Evolutionary conservation across 176 grass and related monocot species (phyloP).

Genomic region (Secale cereale): DNA sequence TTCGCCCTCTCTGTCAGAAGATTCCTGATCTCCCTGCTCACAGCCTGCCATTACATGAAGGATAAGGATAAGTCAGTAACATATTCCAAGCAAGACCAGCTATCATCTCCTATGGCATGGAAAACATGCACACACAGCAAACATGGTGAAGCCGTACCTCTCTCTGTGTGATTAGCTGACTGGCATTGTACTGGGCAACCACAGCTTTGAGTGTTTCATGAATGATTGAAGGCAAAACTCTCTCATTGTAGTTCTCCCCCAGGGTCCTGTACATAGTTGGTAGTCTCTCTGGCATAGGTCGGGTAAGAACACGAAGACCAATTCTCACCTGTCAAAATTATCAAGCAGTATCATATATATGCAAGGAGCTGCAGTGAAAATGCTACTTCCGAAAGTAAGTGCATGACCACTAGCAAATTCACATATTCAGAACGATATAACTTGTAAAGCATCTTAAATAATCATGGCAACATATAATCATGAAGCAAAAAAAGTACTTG

Average conservation of each 20-base stretch:
- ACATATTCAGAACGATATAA: neutral
- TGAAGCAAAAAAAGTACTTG: neutral
- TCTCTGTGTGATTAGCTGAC: slow-evolving; percentile 95
- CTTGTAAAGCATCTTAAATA: neutral
- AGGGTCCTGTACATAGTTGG: slow-evolving; percentile 77
- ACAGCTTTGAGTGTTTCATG: slow-evolving; percentile 96
- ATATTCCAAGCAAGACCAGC: neutral
- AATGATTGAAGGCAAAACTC: slow-evolving; percentile 94
- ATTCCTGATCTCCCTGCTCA: slow-evolving; percentile 98
- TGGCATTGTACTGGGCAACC: slow-evolving; percentile 97
- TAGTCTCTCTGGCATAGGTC: slow-evolving; percentile 66
- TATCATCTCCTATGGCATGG: neutral
- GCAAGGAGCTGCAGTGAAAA: neutral
- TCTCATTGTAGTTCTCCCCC: slow-evolving; percentile 84
- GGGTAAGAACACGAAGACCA: slow-evolving; percentile 79
- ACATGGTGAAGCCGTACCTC: slow-evolving; percentile 49
- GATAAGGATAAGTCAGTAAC: slow-evolving; percentile 2
- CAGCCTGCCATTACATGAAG: slow-evolving; percentile 50
- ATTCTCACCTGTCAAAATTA: slow-evolving; percentile 65
- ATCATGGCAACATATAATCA: neutral
- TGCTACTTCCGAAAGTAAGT: neutral
- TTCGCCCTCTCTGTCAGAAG: slow-evolving; percentile 86
- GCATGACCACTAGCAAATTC: neutral
- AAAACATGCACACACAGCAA: neutral
- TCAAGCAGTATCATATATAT: neutral